phyloP scores from a whole-genome alignment of 2,329 filamentous ascomycete species.

The Zasmidium citrigriseum region DNA sequence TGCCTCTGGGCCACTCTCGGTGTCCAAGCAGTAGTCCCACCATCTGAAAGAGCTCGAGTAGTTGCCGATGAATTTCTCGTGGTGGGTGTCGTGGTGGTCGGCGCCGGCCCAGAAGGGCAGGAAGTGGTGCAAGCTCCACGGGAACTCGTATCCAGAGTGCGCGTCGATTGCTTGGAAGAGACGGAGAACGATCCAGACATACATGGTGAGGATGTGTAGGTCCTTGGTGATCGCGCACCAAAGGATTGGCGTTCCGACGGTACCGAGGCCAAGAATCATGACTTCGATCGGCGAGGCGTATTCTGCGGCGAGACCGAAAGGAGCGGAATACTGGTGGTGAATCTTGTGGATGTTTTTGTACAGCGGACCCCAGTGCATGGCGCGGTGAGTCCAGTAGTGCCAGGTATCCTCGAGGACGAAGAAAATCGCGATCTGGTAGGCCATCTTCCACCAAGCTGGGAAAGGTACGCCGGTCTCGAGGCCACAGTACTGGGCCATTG shows the following conservation, averaged over 20 bases:
- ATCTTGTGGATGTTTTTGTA: constrained; percentile 99
- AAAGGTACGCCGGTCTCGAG: constrained; percentile 88
- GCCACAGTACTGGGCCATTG: constrained; percentile 88
- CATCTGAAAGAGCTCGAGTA: constrained; percentile 97
- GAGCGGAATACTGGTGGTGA: constrained; percentile 97
- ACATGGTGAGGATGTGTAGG: constrained; percentile 96
- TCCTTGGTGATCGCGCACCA: constrained; percentile 83
- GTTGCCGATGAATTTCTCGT: constrained; percentile 98
- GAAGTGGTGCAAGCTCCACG: constrained; percentile 94
- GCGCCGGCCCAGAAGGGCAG: constrained; percentile 97
- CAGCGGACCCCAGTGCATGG: constrained; percentile 88
- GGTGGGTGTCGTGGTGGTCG: constrained; percentile 93
- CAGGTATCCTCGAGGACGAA: constrained; percentile 95
- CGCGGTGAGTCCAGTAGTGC: constrained; percentile 97
- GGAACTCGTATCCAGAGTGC: constrained; percentile 97
- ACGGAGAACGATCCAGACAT: constrained; percentile 88
- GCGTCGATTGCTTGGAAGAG: constrained; percentile 97
- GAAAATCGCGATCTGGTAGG: constrained; percentile 87
- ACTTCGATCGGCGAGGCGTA: constrained; percentile 98
- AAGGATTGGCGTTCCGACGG: constrained; percentile 77
- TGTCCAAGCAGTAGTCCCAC: constrained; percentile 96
- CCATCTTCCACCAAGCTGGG: constrained; percentile 81
- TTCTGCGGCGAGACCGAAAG: constrained; percentile 93
- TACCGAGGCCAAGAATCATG: constrained; percentile 88
- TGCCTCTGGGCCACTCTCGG: constrained; percentile 86